Percentiles rank a stretch among this genome's conserved stretches.
Evolutionary conservation across 1,139 yeast genomes (phyloP).

Genomic region (Pichia sp.): DNA sequence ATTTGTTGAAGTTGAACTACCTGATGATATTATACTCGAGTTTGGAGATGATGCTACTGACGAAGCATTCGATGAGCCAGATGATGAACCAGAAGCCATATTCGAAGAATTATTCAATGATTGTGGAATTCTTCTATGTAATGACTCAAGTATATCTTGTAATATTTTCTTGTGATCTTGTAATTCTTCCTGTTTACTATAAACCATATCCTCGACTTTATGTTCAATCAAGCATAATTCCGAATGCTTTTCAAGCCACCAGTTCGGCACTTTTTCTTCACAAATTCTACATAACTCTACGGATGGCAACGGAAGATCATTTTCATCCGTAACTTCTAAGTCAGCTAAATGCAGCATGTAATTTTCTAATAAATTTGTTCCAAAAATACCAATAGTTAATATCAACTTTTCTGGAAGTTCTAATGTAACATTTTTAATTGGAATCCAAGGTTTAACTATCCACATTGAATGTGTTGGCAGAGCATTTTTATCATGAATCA

Average conservation of each 20-base stretch:
- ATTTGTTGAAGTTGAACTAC: conserved; percentile 19
- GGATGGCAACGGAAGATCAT: conserved; percentile 67
- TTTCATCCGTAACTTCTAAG: conserved; percentile 54
- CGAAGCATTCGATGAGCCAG: conserved; percentile 10
- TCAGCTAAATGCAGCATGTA: conserved; percentile 62
- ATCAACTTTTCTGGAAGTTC: conserved; percentile 63
- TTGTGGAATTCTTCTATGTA: conserved; percentile 17
- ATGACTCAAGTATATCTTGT: conserved; percentile 37
- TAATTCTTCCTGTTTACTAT: conserved; percentile 67
- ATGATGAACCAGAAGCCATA: conserved; percentile 2
- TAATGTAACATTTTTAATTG: conserved; percentile 51
- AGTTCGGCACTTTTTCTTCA: conserved; percentile 84
- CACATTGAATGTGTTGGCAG: conserved; percentile 87
- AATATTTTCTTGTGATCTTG: conserved; percentile 64
- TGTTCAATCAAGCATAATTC: conserved; percentile 86
- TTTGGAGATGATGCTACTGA: not conserved
- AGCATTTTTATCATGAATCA: conserved; percentile 61
- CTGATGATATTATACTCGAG: conserved; percentile 25
- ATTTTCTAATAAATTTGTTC: conserved; percentile 75
- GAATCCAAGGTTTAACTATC: conserved; percentile 76
- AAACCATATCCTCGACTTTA: conserved; percentile 73
- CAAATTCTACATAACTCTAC: conserved; percentile 85
- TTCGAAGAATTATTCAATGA: conserved; percentile 7
- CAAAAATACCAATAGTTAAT: conserved; percentile 70
- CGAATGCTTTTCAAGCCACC: conserved; percentile 94